Conservation (phyloP, 2,329 filamentous ascomycete species). For the Calonectria pseudoreteaudii region DNA sequence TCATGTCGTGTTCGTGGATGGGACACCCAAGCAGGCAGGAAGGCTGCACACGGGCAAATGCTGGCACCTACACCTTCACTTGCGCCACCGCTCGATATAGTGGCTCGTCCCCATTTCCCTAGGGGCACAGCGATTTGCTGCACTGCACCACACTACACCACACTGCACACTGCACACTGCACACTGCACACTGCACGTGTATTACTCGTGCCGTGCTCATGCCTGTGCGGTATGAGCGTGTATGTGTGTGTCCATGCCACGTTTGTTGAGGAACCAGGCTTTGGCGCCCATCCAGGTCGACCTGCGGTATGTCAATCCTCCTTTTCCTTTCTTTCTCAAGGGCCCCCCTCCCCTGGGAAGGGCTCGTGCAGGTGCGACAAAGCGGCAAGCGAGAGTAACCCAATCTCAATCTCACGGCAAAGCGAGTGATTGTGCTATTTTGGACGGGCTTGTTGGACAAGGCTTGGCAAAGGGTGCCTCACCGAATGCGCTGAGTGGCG, state of each 20-base stretch:
- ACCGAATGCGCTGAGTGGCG: slow-evolving; percentile 12
- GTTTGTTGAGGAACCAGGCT: slow-evolving; percentile 4
- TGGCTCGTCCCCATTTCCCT: neutral
- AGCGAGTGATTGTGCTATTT: slow-evolving; percentile 34
- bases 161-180: neutral
- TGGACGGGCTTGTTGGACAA: slow-evolving; percentile 22
- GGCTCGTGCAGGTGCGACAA: neutral
- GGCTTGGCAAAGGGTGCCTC: neutral
- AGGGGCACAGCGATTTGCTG: neutral
- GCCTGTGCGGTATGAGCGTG: neutral
- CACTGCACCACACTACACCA: too few species aligned
- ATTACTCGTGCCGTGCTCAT: neutral
- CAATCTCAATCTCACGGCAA: slow-evolving; percentile 8
- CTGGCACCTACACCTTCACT: neutral
- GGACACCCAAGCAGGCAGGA: neutral
- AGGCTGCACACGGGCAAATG: neutral
- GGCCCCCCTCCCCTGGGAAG: neutral
- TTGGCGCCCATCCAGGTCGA: neutral
- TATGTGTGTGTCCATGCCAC: neutral
- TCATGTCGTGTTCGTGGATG: neutral
- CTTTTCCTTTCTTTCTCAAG: neutral
- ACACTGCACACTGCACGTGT: neutral
- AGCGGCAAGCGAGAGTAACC: slow-evolving; percentile 2
- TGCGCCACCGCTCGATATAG: neutral
- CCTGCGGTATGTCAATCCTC: neutral